Base-by-base conservation (phyloP, 768 basidiomycete species). In the Cystobasidium ongulense region DNA sequence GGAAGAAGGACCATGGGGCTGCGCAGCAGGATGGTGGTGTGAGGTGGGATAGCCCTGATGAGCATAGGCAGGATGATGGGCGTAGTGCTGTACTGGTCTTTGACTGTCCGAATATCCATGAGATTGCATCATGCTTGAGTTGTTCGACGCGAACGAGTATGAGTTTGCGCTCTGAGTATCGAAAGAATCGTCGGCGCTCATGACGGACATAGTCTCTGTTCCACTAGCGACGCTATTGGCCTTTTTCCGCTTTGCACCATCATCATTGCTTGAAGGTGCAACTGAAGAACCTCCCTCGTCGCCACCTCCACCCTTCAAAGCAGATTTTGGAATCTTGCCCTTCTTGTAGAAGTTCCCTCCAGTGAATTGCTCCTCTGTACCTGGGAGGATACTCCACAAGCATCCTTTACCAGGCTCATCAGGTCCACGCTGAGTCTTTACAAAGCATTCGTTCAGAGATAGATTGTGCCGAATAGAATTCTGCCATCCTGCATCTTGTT, bases 391-490 rank as follows among this genome's bases (percentile, higher is more conserved):
- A 1, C 89, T 89, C 92, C 92, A 94, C 38, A 89, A 85, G 27
- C 90, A 90, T 61, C 91, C 86, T 38, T 92, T 91, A 38, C 89
- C 85, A 29, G 77, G 79, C 73, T 90, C 80, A 66, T 79, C 88
- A 33, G 80, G 76, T 5, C 77, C 79, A 25, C 92, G 84, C 1
- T 87, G 86, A 0, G 89, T 81, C 74, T 95, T 96, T 75, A 91
- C 87, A 81, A 96, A 97, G 78, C 89, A 89, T 41, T 89, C 87
- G 53, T 94, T 95, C 1, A 93, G 91, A 76, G 90, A 92, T 29
- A 98, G 85, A 61, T 94, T 93, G 81, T 98, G 94, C n/a, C 95
- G 87, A 74, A 98, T 92, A 70, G 92, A 94, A 81, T 96, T 96
- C 43, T 94, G 93, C 95, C 95, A 98, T 5, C 92, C 95, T 1